Evolutionary conservation across 805 yeast genomes (phyloP).

Genomic region (Lipomyces oligophaga): DNA sequence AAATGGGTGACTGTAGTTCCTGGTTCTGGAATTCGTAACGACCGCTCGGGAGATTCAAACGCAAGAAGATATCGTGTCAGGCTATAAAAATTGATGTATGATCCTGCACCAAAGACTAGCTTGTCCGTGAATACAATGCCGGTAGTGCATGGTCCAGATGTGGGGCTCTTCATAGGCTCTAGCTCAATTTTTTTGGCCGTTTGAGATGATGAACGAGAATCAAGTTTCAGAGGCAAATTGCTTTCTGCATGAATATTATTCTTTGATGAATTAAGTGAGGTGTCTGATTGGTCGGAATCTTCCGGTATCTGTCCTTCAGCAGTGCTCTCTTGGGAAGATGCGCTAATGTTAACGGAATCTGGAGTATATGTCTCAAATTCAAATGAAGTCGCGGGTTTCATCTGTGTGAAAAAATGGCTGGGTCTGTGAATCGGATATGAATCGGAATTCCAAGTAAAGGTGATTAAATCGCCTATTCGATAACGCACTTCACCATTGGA

Average conservation of each 20-base stretch:
- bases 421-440: constrained; percentile 17
- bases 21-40: constrained; percentile 17
- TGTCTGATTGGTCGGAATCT: constrained; percentile 1
- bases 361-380: constrained; percentile 2
- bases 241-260: background rate
- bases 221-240: background rate
- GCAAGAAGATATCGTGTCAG: constrained; percentile 20
- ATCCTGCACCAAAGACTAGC: constrained; percentile 23
- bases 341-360: background rate
- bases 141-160: constrained; percentile 23
- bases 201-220: background rate
- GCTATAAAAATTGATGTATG: constrained; percentile 18
- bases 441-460: constrained; percentile 14
- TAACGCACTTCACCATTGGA: constrained; percentile 20
- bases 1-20: constrained; percentile 15
- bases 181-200: background rate
- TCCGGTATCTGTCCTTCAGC: background rate
- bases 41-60: constrained; percentile 20
- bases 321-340: background rate
- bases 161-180: background rate
- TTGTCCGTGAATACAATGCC: constrained; percentile 17
- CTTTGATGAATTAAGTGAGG: background rate
- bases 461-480: constrained; percentile 15
- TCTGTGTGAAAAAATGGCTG: constrained; percentile 16
- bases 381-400: constrained; percentile 7